A percentile compares a stretch with the other conserved stretches of the same genome.
Conservation (phyloP, 352 stramenopile genomes). For the Plasmopara muralis region DNA sequence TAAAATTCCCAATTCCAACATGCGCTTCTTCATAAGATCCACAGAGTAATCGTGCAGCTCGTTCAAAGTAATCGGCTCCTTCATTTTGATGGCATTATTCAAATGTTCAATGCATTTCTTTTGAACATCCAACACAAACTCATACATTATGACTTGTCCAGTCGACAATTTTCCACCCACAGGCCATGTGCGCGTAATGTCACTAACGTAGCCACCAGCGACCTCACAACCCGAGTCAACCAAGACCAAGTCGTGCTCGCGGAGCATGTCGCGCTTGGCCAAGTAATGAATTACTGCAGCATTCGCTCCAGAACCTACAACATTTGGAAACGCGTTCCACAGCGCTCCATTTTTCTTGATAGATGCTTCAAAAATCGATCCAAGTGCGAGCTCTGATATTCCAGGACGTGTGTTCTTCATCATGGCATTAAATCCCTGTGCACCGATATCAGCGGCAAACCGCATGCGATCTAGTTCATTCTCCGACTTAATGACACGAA, state of each 20-base stretch:
- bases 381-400: conserved; percentile 70
- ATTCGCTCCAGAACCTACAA: conserved; percentile 71
- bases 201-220: conserved; percentile 66
- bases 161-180: conserved; percentile 38
- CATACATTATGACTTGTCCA: conserved; percentile 60
- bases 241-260: conserved; percentile 67
- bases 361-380: conserved; percentile 58
- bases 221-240: conserved; percentile 81
- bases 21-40: conserved; percentile 55
- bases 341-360: conserved; percentile 70
- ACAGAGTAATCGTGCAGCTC: conserved; percentile 71
- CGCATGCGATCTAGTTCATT: conserved; percentile 72
- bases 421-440: conserved; percentile 65
- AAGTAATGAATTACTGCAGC: conserved; percentile 83
- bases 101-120: conserved; percentile 64
- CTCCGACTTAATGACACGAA: conserved; percentile 68
- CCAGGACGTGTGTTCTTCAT: conserved; percentile 55
- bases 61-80: conserved; percentile 57
- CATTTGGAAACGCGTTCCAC: conserved; percentile 77
- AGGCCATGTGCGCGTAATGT: conserved; percentile 80
- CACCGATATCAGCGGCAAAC: conserved; percentile 59
- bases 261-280: conserved; percentile 55
- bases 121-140: conserved; percentile 73
- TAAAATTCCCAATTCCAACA: conserved; percentile 61
- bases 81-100: conserved; percentile 31